Evolutionary conservation across 176 grass and related monocot species (phyloP).

Genomic region (Oryza nivara): DNA sequence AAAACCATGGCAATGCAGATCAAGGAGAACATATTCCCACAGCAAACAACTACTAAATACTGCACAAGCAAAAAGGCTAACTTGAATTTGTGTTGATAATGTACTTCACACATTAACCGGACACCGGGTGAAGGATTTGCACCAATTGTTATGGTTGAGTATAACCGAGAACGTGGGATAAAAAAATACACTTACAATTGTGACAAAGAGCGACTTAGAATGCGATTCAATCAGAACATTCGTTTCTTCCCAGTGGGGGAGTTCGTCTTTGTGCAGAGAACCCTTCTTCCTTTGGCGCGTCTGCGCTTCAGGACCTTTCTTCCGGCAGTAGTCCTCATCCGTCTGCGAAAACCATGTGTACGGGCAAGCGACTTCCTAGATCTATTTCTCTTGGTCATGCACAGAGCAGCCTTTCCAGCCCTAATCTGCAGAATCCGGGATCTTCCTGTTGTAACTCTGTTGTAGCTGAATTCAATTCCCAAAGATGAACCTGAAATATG

Average conservation of each 20-base stretch:
- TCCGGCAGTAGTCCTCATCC: slow-evolving; percentile 66
- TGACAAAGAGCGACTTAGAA: slow-evolving; percentile 6
- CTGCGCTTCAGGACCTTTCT: slow-evolving; percentile 76
- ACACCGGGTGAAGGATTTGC: slow-evolving; percentile 5
- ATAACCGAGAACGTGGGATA: slow-evolving; percentile 13
- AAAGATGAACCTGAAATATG: slow-evolving; percentile 63
- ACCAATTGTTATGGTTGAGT: slow-evolving; percentile 41
- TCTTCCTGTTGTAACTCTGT: slow-evolving; percentile 56
- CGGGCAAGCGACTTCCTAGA: slow-evolving; percentile 92
- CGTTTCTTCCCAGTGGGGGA: slow-evolving; percentile 58
- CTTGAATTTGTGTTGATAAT: slow-evolving; percentile 18
- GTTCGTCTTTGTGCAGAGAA: slow-evolving; percentile 87
- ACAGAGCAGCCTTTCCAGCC: slow-evolving; percentile 77
- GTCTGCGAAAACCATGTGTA: slow-evolving; percentile 79
- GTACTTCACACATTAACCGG: slow-evolving; percentile 9
- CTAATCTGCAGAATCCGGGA: slow-evolving; percentile 72
- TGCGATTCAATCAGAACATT: slow-evolving; percentile 23
- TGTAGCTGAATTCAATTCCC: slow-evolving; percentile 63
- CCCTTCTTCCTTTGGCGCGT: slow-evolving; percentile 81
- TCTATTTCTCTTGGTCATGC: slow-evolving; percentile 80
- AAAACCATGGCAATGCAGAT: slow-evolving; percentile 13
- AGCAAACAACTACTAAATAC: slow-evolving; percentile 12
- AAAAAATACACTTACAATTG: slow-evolving; percentile 40
- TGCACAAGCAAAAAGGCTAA: slow-evolving; percentile 20
- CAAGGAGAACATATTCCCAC: slow-evolving; percentile 4